Conservation (phyloP, 1,284 basidiomycete species). For the Sanghuangporus sanghuang region DNA sequence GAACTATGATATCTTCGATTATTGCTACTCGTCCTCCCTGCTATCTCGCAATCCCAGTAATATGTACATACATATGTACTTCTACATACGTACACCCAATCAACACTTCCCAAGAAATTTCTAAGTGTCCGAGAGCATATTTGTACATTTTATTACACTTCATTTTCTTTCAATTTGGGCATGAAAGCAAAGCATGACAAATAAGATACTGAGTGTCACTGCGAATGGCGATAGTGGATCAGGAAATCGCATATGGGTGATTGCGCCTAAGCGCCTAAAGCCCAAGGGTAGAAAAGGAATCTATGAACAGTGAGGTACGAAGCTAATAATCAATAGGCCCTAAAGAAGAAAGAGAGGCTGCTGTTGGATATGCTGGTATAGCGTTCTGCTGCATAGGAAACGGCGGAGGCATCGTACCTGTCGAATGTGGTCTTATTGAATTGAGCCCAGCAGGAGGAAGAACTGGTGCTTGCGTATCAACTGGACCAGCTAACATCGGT, state of each 20-base stretch:
- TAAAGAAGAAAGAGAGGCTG: constrained; percentile 4
- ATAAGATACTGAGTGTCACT: constrained; percentile 14
- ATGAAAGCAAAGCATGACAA: constrained; percentile 9
- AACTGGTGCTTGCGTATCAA: constrained; percentile 9
- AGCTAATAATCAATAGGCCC: constrained; percentile 8
- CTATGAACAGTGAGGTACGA: not conserved
- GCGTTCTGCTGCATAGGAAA: constrained; percentile 3
- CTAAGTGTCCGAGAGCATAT: not conserved
- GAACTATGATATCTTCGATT: not conserved
- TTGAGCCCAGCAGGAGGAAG: constrained; percentile 10
- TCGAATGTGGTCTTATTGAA: constrained; percentile 14
- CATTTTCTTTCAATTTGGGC: not conserved
- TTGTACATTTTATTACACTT: constrained; percentile 11
- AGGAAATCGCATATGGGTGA: not conserved
- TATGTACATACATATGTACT: not conserved
- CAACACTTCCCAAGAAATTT: not conserved
- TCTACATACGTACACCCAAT: not conserved
- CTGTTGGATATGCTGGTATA: constrained; percentile 2
- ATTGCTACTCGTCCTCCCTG: not conserved
- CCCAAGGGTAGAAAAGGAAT: constrained; percentile 6
- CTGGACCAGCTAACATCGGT: constrained; percentile 1
- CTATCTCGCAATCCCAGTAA: not conserved
- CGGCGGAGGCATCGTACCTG: constrained; percentile 14
- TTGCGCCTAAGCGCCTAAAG: not conserved
- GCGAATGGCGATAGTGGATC: constrained; percentile 6